Conservation (phyloP, 352 stramenopile species). For the Poterioochromonas sp. region DNA sequence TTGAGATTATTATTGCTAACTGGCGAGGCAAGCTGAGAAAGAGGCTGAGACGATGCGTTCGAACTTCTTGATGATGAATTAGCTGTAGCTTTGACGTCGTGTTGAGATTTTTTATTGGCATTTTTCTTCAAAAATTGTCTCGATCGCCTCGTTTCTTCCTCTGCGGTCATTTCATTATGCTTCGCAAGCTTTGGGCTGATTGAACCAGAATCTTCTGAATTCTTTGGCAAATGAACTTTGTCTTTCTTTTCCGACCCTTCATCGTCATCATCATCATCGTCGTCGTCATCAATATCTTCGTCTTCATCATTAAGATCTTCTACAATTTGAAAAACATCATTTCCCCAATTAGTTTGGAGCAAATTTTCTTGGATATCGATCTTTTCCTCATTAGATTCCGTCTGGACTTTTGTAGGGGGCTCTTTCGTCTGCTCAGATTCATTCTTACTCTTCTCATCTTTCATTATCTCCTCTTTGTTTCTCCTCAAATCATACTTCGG, state of each 20-base stretch:
- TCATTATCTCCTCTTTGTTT: neutral
- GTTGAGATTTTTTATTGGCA: neutral
- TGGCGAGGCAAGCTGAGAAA: too few relatives aligned
- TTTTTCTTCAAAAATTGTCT: constrained; percentile 21
- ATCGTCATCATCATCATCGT: constrained; percentile 17
- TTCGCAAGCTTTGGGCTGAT: neutral
- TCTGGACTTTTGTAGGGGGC: too few relatives aligned
- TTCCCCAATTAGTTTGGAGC: constrained; percentile 17
- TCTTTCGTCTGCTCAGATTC: neutral
- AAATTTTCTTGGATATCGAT: too few relatives aligned
- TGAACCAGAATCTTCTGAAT: neutral
- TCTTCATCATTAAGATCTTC: constrained; percentile 1
- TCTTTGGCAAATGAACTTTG: neutral
- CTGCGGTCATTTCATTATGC: constrained; percentile 16
- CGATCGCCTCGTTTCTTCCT: constrained; percentile 14
- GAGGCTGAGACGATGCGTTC: too few relatives aligned
- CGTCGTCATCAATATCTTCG: constrained; percentile 20
- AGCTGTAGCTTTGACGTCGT: too few relatives aligned
- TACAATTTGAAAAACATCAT: constrained; percentile 30
- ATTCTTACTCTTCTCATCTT: neutral
- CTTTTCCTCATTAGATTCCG: too few relatives aligned
- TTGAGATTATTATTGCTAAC: too few relatives aligned
- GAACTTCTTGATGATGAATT: too few relatives aligned
- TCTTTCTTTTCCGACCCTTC: neutral
- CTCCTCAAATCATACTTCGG: neutral